Evolutionary conservation across 2,329 filamentous ascomycete species (phyloP).

Genomic region (Aspergillus ochraceus): DNA sequence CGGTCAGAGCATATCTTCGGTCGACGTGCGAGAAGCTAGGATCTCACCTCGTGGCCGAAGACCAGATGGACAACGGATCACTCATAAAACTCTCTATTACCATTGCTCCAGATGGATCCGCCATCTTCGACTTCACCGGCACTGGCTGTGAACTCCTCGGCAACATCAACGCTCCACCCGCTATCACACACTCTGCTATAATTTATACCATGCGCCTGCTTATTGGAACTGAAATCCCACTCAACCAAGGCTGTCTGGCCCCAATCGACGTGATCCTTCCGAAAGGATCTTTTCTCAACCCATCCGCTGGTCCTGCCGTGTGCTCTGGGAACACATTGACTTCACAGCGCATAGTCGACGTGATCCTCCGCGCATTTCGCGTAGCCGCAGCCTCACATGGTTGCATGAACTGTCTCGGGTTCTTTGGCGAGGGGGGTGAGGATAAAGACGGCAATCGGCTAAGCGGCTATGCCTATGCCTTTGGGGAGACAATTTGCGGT

Average conservation of each 20-base stretch:
- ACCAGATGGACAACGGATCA: constrained; percentile 83
- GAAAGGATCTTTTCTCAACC: constrained; percentile 68
- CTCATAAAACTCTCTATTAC: constrained; percentile 71
- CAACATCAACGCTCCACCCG: constrained; percentile 75
- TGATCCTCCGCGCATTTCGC: constrained; percentile 74
- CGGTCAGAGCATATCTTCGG: constrained; percentile 52
- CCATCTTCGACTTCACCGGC: constrained; percentile 73
- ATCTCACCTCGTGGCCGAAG: constrained; percentile 53
- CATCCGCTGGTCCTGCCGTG: constrained; percentile 71
- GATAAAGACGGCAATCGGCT: constrained; percentile 60
- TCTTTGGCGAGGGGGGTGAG: constrained; percentile 27
- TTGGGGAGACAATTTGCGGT: constrained; percentile 80
- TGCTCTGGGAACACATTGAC: constrained; percentile 81
- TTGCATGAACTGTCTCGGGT: constrained; percentile 71
- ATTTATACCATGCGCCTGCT: constrained; percentile 78
- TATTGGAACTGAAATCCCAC: constrained; percentile 73
- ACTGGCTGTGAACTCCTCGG: constrained; percentile 72
- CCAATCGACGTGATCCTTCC: constrained; percentile 73
- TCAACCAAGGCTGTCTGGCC: constrained; percentile 78
- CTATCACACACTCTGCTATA: constrained; percentile 76
- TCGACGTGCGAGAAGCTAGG: constrained; percentile 38
- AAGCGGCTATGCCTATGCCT: constrained; percentile 59
- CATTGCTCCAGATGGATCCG: constrained; percentile 70
- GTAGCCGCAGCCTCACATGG: constrained; percentile 77
- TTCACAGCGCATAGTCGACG: constrained; percentile 72